Evolutionary conservation across 495 filamentous ascomycete species (phyloP), one percentile per base, ranked within the genome.

Genomic region (Penicillium chermesinum): DNA sequence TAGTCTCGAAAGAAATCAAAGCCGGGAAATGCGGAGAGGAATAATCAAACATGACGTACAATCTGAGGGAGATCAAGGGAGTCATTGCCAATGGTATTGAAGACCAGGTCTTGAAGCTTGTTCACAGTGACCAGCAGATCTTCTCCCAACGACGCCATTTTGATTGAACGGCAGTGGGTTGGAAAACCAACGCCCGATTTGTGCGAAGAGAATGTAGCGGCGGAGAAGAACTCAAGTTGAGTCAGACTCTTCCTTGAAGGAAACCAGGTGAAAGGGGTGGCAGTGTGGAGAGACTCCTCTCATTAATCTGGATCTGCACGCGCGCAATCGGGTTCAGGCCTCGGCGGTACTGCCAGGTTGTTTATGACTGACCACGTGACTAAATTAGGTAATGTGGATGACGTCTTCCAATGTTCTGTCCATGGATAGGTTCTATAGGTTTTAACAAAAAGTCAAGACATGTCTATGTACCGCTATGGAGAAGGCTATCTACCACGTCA

Each of bases 51-150:
- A 25, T 32, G 33, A 72, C 85, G 66, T 83, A 97, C 93, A 74
- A 99, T 99, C 68, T 99, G 93, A 44, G 93, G 93, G 34, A 99
- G 70, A 70, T 99, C 93, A 45, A 99, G 81, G 30, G 91, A 96
- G 64, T 99, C 93, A 72, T 93, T 96, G 63, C 93, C 94, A 64
- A 98, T 98, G 43, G 94, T 98, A 73, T 98, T 97, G 74, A 98
- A 97, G 48, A 98, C 93, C 61, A 99, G 70, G 70, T 99, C 93
- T 62, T 98, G 94, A 51, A 98, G 78, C 73, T 91, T 91, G 72
- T 98, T 97, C 64, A 97, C 93, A 41, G 86, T 91, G 46, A 80
- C 79, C 62, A 98, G 78, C 64, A 98, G 73, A 65, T 96, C 89
- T 60, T 98, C 93, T 58, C 93, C 93, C 44, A 96, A 80, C 49